These are phyloP conservation scores for Fusarium paranaense DNA, from an alignment of 2,329 filamentous ascomycete genomes.

Conservation along the genomic window DNA sequence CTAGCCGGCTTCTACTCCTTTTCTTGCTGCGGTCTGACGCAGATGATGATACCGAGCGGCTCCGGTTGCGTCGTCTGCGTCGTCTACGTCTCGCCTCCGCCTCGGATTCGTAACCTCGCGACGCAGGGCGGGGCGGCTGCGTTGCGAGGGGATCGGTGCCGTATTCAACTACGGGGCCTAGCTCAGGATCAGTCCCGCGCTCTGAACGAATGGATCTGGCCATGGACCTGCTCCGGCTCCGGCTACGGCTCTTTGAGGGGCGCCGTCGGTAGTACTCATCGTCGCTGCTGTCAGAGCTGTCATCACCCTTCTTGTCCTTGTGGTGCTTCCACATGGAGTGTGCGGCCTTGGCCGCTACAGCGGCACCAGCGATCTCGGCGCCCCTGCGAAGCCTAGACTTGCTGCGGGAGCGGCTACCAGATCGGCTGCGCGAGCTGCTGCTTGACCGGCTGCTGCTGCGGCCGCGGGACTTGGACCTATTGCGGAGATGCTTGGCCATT, in stretches of 20 bases:
- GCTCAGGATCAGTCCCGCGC: constrained; percentile 70
- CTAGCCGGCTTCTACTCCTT: constrained; percentile 65
- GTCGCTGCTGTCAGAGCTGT: constrained; percentile 49
- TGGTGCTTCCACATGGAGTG: constrained; percentile 71
- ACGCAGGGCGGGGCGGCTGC: constrained; percentile 50
- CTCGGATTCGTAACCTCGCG: constrained; percentile 61
- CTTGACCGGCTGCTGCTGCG: constrained; percentile 38
- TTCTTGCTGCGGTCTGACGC: constrained; percentile 54
- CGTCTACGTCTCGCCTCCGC: constrained; percentile 57
- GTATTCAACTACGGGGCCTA: constrained; percentile 75
- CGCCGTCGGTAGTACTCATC: constrained; percentile 51
- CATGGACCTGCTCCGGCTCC: constrained; percentile 63
- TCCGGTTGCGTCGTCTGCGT: constrained; percentile 53
- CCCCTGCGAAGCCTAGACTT: constrained; percentile 63
- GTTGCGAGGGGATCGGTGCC: constrained; percentile 67
- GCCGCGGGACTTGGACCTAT: constrained; percentile 59
- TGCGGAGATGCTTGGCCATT: constrained; percentile 67
- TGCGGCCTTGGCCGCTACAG: constrained; percentile 69
- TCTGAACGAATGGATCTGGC: constrained; percentile 63
- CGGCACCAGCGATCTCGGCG: constrained; percentile 71
- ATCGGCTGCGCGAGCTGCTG: constrained; percentile 38
- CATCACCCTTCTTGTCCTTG: constrained; percentile 69
- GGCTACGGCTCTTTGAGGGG: constrained; percentile 51
- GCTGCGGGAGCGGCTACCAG: constrained; percentile 53
- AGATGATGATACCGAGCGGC: constrained; percentile 47